A percentile compares a stretch with the other conserved stretches of the same genome.
phyloP scores from a whole-genome alignment of 1,139 yeast genomes.

The Ogataea hybrid region DNA sequence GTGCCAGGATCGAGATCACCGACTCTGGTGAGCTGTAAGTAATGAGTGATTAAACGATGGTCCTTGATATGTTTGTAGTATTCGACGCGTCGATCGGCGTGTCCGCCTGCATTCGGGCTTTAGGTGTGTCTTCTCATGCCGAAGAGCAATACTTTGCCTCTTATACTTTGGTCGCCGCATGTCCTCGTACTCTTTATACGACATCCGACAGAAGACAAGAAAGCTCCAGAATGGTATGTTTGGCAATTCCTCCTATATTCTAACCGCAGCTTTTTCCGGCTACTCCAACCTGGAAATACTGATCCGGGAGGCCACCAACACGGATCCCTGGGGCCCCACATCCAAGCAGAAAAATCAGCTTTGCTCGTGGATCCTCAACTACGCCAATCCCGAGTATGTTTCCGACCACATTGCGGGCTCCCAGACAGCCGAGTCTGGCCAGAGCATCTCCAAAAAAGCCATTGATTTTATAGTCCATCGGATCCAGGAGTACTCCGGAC shows the following conservation, averaged over 20 bases:
- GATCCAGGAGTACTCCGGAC: constrained; percentile 20
- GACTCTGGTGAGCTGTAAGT: constrained; percentile 77
- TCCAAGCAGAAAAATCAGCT: constrained; percentile 36
- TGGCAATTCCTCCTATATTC: neutral
- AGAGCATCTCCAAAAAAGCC: constrained; percentile 18
- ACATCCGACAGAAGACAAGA: constrained; percentile 26
- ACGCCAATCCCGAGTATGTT: constrained; percentile 12
- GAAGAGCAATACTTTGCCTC: constrained; percentile 3
- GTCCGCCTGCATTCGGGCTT: neutral
- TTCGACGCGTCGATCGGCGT: constrained; percentile 8
- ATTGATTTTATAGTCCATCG: constrained; percentile 21
- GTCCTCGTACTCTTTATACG: constrained; percentile 22
- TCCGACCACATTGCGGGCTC: constrained; percentile 13
- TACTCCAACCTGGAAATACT: constrained; percentile 36
- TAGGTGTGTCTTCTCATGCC: neutral
- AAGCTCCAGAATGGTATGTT: constrained; percentile 30
- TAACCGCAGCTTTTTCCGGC: constrained; percentile 25
- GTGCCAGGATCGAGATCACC: constrained; percentile 73
- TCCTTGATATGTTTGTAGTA: neutral
- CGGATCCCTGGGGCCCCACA: constrained; percentile 49
- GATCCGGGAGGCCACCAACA: constrained; percentile 43
- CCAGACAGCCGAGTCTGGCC: constrained; percentile 7
- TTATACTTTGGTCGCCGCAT: neutral
- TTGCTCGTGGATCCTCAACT: constrained; percentile 18
- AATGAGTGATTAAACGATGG: neutral